These are phyloP conservation scores for Scheffersomyces titani DNA, from an alignment of 1,139 yeast genomes.

Conservation along the genomic window DNA sequence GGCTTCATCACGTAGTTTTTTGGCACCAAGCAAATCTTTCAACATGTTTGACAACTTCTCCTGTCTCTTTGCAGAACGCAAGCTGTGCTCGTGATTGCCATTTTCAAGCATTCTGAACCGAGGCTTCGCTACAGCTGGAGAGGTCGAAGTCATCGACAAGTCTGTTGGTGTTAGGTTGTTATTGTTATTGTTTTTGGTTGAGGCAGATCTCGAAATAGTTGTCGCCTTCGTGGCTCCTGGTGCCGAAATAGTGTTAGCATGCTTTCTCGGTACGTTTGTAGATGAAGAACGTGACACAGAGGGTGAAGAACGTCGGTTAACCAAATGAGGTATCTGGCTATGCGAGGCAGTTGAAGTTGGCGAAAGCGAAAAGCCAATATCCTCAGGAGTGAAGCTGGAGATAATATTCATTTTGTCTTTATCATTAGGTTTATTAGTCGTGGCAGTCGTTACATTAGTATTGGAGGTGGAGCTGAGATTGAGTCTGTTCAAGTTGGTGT, in stretches of 20 bases:
- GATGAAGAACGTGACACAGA: slow-evolving; percentile 12
- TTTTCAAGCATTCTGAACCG: slow-evolving; percentile 59
- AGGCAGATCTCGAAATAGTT: not conserved
- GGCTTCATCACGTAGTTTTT: slow-evolving; percentile 78
- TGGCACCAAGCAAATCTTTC: slow-evolving; percentile 80
- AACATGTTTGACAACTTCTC: slow-evolving; percentile 87
- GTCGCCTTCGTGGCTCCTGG: not conserved
- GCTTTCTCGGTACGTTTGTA: slow-evolving; percentile 7
- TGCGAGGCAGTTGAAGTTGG: not conserved
- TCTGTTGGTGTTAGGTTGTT: not conserved
- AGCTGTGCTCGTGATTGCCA: slow-evolving; percentile 77
- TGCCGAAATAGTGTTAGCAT: not conserved
- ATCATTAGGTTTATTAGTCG: not conserved
- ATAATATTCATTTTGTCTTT: not conserved
- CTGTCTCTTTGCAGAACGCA: slow-evolving; percentile 78
- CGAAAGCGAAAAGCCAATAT: not conserved
- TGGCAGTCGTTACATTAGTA: not conserved
- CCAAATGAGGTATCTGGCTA: not conserved
- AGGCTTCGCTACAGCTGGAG: slow-evolving; percentile 23
- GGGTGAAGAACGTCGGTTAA: not conserved
- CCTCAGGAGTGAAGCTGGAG: not conserved
- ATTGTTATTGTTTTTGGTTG: not conserved
- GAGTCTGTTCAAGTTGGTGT: not conserved
- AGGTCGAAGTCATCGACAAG: not conserved
- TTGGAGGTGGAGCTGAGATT: not conserved